phyloP scores from a whole-genome alignment of 768 basidiomycete species.

The Rhizopogon roseolus region DNA sequence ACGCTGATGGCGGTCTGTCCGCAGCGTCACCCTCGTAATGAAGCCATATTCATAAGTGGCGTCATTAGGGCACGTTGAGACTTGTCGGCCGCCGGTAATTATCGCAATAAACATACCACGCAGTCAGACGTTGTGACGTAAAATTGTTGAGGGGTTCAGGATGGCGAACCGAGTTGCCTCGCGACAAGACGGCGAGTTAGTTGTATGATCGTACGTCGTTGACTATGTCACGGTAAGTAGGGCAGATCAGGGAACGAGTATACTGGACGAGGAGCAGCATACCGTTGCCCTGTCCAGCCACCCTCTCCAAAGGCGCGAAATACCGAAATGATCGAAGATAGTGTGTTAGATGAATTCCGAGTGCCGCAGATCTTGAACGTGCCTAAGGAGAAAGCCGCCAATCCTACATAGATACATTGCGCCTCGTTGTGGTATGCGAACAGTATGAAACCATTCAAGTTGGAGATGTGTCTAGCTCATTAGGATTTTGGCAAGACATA shows the following conservation, averaged over 20 bases:
- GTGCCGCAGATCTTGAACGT: neutral
- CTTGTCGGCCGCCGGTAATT: conserved; percentile 1
- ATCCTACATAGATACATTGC: neutral
- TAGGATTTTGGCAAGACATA: no score
- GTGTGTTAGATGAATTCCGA: neutral
- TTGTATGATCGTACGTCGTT: neutral
- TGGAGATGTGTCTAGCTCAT: no score
- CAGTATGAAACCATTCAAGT: neutral
- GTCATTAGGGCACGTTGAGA: neutral
- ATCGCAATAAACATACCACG: neutral
- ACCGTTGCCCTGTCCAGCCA: neutral
- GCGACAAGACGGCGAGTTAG: neutral
- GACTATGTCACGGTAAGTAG: neutral
- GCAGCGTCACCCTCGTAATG: no score
- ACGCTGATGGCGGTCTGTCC: no score
- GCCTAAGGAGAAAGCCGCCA: neutral
- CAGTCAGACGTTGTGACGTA: neutral
- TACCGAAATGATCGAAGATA: neutral
- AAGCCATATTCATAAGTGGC: no score
- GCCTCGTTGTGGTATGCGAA: neutral
- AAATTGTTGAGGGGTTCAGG: neutral
- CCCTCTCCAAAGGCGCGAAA: neutral
- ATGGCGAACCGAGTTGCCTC: neutral
- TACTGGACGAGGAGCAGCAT: no score
- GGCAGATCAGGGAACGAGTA: neutral